Evolutionary conservation across 169 alveolate species (phyloP).

Genomic region (Perkinsus olseni): DNA sequence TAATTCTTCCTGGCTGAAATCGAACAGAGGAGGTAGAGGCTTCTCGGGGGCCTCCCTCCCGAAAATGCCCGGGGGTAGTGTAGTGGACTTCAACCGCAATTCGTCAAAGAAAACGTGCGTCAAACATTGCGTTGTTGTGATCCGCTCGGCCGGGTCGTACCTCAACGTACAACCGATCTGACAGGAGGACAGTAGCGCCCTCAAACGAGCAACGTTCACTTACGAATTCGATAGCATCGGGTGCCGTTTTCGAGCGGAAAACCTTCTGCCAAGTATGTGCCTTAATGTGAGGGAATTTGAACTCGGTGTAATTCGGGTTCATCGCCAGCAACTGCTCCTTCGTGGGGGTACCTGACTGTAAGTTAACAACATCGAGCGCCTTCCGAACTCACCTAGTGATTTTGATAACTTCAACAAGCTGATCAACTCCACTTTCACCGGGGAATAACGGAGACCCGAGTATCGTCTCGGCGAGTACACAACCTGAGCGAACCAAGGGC

Average conservation of each 20-base stretch:
- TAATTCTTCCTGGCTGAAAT: neutral
- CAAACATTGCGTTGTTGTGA: conserved; percentile 17
- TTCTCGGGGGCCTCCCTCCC: neutral
- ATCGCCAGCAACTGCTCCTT: conserved; percentile 82
- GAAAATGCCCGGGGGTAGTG: neutral
- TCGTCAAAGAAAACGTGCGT: conserved; percentile 32
- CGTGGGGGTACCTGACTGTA: conserved; percentile 79
- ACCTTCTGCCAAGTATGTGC: conserved; percentile 41
- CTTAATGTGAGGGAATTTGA: conserved; percentile 74
- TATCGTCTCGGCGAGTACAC: conserved; percentile 88
- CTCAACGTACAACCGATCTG: neutral
- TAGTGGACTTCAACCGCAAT: conserved; percentile 28
- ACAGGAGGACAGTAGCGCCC: neutral
- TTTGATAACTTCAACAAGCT: conserved; percentile 87
- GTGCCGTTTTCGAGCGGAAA: conserved; percentile 25
- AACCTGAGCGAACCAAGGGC: conserved; percentile 64
- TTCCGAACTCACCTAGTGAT: conserved; percentile 39
- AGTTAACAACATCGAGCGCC: neutral
- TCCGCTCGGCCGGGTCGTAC: conserved; percentile 32
- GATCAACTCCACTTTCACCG: conserved; percentile 90
- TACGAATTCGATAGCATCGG: conserved; percentile 32
- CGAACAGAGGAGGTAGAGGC: neutral
- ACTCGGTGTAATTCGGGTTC: conserved; percentile 88
- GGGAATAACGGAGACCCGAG: conserved; percentile 90
- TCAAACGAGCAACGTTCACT: conserved; percentile 4